Conservation (phyloP, 148 eudicot genomes). For the Agrostemma githago region DNA sequence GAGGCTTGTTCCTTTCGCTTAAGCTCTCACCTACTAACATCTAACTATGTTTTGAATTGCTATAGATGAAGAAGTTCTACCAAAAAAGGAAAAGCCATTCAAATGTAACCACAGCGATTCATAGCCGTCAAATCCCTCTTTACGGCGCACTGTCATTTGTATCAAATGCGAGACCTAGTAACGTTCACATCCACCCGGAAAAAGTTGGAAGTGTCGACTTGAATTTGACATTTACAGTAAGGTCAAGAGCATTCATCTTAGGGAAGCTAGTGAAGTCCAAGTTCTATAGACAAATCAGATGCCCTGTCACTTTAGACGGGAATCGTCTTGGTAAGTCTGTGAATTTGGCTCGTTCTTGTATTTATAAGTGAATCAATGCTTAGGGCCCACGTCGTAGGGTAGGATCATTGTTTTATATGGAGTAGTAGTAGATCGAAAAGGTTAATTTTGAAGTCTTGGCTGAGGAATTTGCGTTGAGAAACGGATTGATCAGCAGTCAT, state of each 20-base stretch:
- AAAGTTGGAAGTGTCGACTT: constrained; percentile 41
- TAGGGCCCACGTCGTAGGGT: not conserved
- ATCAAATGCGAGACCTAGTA: constrained; percentile 21
- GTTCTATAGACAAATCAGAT: constrained; percentile 46
- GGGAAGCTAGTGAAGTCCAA: constrained; percentile 73
- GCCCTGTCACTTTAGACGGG: constrained; percentile 47
- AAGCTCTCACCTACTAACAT: not conserved
- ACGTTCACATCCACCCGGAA: constrained; percentile 15
- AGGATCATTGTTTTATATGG: not conserved
- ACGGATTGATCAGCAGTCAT: not conserved
- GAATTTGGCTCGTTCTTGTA: constrained; percentile 39
- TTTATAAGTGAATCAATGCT: constrained; percentile 24
- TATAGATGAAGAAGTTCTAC: constrained; percentile 64
- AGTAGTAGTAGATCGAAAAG: not conserved
- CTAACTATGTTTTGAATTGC: constrained; percentile 8
- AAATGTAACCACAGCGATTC: constrained; percentile 33
- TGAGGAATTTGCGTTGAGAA: not conserved
- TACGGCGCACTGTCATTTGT: constrained; percentile 57
- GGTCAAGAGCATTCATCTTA: constrained; percentile 68
- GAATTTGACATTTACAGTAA: constrained; percentile 61
- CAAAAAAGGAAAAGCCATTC: constrained; percentile 60
- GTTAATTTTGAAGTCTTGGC: not conserved
- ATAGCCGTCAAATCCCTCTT: constrained; percentile 53
- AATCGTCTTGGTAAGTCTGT: constrained; percentile 49
- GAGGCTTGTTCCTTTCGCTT: not conserved